Evolutionary conservation across 1,284 basidiomycete genomes (phyloP).

Genomic region (Sporisorium reilianum): DNA sequence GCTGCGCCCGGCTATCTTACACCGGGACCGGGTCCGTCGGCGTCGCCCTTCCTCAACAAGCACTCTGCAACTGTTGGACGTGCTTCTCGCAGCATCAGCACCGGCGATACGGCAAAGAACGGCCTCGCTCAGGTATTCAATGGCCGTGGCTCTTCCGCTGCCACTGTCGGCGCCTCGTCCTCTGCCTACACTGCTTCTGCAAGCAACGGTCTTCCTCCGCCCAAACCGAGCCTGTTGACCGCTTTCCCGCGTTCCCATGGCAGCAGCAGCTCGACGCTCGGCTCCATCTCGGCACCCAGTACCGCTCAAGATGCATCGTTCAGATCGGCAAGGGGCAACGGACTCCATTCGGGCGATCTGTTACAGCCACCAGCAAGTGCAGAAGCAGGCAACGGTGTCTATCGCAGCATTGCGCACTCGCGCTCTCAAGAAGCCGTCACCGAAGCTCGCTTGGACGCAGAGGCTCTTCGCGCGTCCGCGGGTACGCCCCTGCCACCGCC

Average conservation of each 20-base stretch:
- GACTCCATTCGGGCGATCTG: background rate
- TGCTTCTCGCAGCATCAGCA: constrained; percentile 17
- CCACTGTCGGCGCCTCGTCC: constrained; percentile 25
- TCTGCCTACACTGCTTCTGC: background rate
- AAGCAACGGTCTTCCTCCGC: constrained; percentile 19
- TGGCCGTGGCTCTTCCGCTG: constrained; percentile 9
- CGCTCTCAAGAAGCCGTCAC: constrained; percentile 36
- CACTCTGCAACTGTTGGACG: constrained; percentile 46
- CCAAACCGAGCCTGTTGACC: constrained; percentile 36
- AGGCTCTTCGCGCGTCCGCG: constrained; percentile 36
- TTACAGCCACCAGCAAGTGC: constrained; percentile 20
- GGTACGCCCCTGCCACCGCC: constrained; percentile 45
- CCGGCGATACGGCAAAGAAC: constrained; percentile 20
- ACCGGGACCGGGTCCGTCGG: constrained; percentile 33
- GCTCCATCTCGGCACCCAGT: constrained; percentile 20
- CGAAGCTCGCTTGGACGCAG: constrained; percentile 32
- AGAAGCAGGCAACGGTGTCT: constrained; percentile 15
- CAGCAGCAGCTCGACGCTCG: background rate
- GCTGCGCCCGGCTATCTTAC: constrained; percentile 27
- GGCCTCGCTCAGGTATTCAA: constrained; percentile 35
- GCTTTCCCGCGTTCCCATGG: constrained; percentile 24
- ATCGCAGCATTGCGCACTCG: constrained; percentile 21
- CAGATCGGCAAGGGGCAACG: background rate
- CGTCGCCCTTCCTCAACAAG: constrained; percentile 52
- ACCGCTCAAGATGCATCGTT: constrained; percentile 3